A percentile compares a stretch with the other conserved stretches of the same genome.
Conservation (phyloP, 805 yeast genomes). For the Metahyphopichia silvanorum region DNA sequence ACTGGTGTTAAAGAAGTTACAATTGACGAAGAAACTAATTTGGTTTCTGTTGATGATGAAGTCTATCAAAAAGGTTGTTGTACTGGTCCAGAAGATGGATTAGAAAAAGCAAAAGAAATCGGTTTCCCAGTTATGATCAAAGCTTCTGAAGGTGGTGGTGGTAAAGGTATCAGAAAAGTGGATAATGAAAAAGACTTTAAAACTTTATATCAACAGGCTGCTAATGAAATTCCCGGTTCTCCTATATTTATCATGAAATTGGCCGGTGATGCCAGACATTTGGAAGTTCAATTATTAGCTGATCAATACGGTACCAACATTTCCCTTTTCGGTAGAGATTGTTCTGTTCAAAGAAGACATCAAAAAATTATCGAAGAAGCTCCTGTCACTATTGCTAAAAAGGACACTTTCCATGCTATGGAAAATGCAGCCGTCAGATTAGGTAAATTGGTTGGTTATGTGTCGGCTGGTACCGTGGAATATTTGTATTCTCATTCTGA, state of each 20-base stretch:
- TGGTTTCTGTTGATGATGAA: conserved; percentile 86
- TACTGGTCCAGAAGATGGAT: conserved; percentile 81
- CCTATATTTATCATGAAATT: conserved; percentile 97
- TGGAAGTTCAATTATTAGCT: conserved; percentile 96
- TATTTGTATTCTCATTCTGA: conserved; percentile 92
- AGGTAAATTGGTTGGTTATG: conserved; percentile 96
- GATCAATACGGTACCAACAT: conserved; percentile 98
- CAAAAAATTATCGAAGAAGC: conserved; percentile 99
- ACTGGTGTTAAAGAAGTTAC: conserved; percentile 87
- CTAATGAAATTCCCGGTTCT: conserved; percentile 97
- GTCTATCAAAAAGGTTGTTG: conserved; percentile 89
- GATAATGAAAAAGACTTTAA: conserved; percentile 77
- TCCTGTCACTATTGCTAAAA: conserved; percentile 92
- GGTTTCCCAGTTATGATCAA: conserved; percentile 99
- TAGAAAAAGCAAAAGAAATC: conserved; percentile 75
- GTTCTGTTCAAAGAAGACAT: conserved; percentile 99
- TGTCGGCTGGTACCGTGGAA: conserved; percentile 99
- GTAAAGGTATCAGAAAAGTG: conserved; percentile 98
- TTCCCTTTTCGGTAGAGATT: conserved; percentile 96
- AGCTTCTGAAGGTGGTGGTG: conserved; percentile 99
- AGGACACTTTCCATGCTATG: conserved; percentile 84
- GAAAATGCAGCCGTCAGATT: conserved; percentile 96
- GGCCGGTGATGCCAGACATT: conserved; percentile 96
- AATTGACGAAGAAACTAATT: conserved; percentile 62
- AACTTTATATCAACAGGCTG: conserved; percentile 84